Evolutionary conservation across 2,329 filamentous ascomycete genomes (phyloP).

Genomic region (Fonsecaea erecta): DNA sequence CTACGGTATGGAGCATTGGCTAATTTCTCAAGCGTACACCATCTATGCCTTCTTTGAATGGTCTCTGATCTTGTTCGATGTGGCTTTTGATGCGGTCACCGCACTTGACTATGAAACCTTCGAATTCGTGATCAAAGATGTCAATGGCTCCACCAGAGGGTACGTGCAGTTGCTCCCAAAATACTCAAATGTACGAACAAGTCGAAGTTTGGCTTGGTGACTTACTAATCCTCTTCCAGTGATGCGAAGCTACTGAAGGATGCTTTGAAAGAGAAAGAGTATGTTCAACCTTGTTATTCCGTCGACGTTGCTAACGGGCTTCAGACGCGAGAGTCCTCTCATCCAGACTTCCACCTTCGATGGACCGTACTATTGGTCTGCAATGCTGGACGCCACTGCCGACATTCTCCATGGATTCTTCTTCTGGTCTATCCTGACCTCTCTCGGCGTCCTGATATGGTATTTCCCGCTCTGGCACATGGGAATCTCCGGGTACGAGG

Average conservation of each 20-base stretch:
- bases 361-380: slow-evolving; percentile 72
- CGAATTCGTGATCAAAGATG: slow-evolving; percentile 84
- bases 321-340: slow-evolving; percentile 75
- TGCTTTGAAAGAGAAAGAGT: slow-evolving; percentile 72
- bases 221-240: slow-evolving; percentile 50
- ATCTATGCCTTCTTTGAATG: slow-evolving; percentile 98
- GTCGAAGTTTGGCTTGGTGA: slow-evolving; percentile 43
- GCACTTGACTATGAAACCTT: slow-evolving; percentile 88
- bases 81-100: slow-evolving; percentile 94
- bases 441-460: slow-evolving; percentile 87
- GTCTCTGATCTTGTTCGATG: slow-evolving; percentile 91
- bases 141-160: slow-evolving; percentile 92
- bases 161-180: slow-evolving; percentile 96
- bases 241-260: slow-evolving; percentile 55
- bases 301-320: slow-evolving; percentile 40
- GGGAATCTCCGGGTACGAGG: slow-evolving; percentile 97
- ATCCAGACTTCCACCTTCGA: slow-evolving; percentile 66
- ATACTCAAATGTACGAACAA: slow-evolving; percentile 68
- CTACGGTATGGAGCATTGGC: not conserved
- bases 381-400: slow-evolving; percentile 78
- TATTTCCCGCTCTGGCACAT: slow-evolving; percentile 99
- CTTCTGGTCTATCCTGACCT: slow-evolving; percentile 94
- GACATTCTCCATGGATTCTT: slow-evolving; percentile 96
- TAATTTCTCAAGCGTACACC: slow-evolving; percentile 74
- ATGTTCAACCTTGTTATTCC: slow-evolving; percentile 51